Evolutionary conservation across 352 stramenopile genomes (phyloP), one percentile per base, ranked within the genome.

Genomic region (Globisporangium emineosum): DNA sequence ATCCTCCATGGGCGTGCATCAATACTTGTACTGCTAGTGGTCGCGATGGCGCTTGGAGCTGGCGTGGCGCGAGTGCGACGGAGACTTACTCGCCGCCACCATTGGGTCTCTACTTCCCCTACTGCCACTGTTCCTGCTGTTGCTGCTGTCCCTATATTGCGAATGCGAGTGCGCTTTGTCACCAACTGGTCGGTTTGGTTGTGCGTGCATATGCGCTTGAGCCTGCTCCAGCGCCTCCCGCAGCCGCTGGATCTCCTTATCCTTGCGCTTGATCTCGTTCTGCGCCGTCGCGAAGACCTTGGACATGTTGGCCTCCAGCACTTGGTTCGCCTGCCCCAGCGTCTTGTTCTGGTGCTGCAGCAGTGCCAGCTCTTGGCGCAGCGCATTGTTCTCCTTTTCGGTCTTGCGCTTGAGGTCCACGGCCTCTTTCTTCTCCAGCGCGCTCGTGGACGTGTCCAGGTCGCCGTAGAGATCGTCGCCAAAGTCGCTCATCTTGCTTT

Each of bases 261-360:
- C 82, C 66, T 94, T 94, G 54, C 86, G 86, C 42, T 75, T 73
- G 51, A 94, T 71, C 60, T 94, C 86, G 60, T 83, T 70, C 73
- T 91, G 80, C 30, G 81, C 86, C 5, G 86, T 94, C 8, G 67
- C 75, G 57, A 90, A 94, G 17, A 94, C 75, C 56, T 70, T 78
- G 19, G 83, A 92, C 37, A 93, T 82, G 64, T 93, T 94, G 64
- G 52, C 68, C 72, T 91, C 80, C 25, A 94, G 71, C 61, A 81
- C 68, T 27, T 72, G 70, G 57, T 89, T 90, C 32, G 71, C 77
- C 19, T 83, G 70, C 8, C 77, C 82, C 23, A 94, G 75, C 57
- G 73, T 60, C 30, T 64, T 65, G 60, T 94, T 94, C 59, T 81
- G 64, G 35, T 72, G 70, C 70, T 93, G 86, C 59, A 94, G 69